Conservation (phyloP, 441 rosid genomes). For the Breynia disticha region DNA sequence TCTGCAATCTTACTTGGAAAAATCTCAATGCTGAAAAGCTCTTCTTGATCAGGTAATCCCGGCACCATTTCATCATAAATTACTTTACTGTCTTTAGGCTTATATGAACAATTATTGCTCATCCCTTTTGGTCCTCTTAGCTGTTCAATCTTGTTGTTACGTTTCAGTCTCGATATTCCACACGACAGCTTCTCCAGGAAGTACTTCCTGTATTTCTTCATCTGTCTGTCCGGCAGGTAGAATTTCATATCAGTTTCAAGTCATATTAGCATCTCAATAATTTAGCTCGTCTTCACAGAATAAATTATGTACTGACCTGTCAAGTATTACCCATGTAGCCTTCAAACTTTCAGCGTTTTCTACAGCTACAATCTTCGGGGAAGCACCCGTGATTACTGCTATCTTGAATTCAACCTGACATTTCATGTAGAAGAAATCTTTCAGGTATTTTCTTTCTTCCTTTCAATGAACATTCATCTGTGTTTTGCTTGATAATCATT, state of each 20-base stretch:
- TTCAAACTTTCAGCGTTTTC: conserved; percentile 22
- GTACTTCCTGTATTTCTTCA: conserved; percentile 35
- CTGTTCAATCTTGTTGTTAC: conserved; percentile 20
- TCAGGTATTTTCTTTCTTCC: not conserved
- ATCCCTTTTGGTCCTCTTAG: conserved; percentile 25
- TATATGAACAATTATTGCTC: not conserved
- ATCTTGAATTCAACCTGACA: conserved; percentile 28
- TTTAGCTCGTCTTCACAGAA: not conserved
- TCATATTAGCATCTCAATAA: not conserved
- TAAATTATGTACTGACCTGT: conserved; percentile 27
- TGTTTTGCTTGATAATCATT: too few relatives aligned
- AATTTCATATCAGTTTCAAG: not conserved
- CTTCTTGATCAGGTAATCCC: conserved; percentile 27
- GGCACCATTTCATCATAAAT: conserved; percentile 27
- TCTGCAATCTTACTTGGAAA: not conserved
- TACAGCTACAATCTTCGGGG: conserved; percentile 25
- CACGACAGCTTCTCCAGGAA: conserved; percentile 33
- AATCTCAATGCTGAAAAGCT: conserved; percentile 32
- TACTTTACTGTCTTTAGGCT: not conserved
- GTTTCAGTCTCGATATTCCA: conserved; percentile 37
- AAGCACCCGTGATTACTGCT: conserved; percentile 29
- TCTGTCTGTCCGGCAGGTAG: conserved; percentile 21
- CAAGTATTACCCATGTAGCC: conserved; percentile 39
- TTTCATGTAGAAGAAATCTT: conserved; percentile 1
- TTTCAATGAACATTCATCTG: not conserved